Evolutionary conservation across 164 flowering plant species (phyloP).

Genomic region (Echeveria elegans): DNA sequence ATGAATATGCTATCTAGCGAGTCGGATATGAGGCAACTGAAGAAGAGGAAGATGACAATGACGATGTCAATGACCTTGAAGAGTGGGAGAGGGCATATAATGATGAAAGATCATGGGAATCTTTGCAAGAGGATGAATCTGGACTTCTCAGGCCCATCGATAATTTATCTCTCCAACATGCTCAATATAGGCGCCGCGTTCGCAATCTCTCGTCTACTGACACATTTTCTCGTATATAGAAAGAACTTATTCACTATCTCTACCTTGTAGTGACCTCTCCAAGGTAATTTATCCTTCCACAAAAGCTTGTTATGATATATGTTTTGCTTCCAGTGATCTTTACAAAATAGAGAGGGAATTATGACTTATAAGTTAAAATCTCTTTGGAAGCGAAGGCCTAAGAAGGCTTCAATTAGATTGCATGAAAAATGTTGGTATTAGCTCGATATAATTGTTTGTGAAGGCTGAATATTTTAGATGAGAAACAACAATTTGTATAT

Average conservation of each 20-base stretch:
- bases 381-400: neutral
- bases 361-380: neutral
- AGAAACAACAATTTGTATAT: neutral
- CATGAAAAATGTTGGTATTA: neutral
- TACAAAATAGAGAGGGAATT: neutral
- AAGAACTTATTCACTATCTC: constrained; percentile 84
- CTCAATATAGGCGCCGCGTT: constrained; percentile 79
- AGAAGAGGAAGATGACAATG: constrained; percentile 28
- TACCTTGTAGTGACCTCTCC: constrained; percentile 74
- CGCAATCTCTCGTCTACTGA: constrained; percentile 41
- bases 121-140: constrained; percentile 82
- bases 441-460: neutral
- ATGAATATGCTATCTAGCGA: constrained; percentile 11
- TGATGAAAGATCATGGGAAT: constrained; percentile 91
- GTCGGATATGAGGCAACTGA: constrained; percentile 19
- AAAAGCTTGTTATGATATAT: neutral
- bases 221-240: constrained; percentile 55
- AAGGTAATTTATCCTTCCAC: constrained; percentile 32
- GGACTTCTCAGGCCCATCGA: constrained; percentile 78
- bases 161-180: constrained; percentile 45
- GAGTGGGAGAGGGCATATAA: constrained; percentile 87
- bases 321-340: neutral
- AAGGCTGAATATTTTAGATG: neutral
- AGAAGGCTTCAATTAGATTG: neutral
- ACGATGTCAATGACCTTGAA: constrained; percentile 25